These are phyloP conservation scores for Blakeslea trispora DNA, from an alignment of 371 early-diverging fungal species.

Conservation along the genomic window DNA sequence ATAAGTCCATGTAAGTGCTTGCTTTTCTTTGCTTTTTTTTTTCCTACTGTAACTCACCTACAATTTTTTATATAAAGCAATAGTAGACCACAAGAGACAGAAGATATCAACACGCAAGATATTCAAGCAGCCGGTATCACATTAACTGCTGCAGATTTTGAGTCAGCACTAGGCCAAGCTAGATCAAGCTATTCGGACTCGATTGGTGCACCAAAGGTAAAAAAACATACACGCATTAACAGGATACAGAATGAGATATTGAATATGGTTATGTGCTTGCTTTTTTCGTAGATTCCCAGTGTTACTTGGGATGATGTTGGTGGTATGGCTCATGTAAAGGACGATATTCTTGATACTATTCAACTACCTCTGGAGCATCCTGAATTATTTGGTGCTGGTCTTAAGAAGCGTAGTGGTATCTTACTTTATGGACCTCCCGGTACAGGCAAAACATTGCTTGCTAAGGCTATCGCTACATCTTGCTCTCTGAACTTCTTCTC, in stretches of 20 bases:
- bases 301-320: slow-evolving; percentile 99
- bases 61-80: slow-evolving; percentile 2
- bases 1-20: slow-evolving; percentile 56
- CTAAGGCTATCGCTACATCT: slow-evolving; percentile 99
- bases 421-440: slow-evolving; percentile 99
- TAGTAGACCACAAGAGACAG: slow-evolving; percentile 12
- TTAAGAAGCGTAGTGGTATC: slow-evolving; percentile 96
- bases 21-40: neutral
- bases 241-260: neutral
- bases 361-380: slow-evolving; percentile 97
- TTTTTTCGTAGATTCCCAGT: slow-evolving; percentile 71
- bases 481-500: slow-evolving; percentile 97
- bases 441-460: slow-evolving; percentile 98
- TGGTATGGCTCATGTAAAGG: slow-evolving; percentile 96
- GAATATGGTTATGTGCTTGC: neutral
- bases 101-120: slow-evolving; percentile 43
- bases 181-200: slow-evolving; percentile 86
- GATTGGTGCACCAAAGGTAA: slow-evolving; percentile 92
- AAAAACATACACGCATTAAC: too few relatives aligned
- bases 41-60: too few relatives aligned
- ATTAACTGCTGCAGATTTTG: slow-evolving; percentile 78
- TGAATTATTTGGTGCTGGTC: slow-evolving; percentile 95
- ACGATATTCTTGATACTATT: slow-evolving; percentile 97
- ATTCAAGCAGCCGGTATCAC: slow-evolving; percentile 70
- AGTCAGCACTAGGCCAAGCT: slow-evolving; percentile 76